A percentile compares a stretch with the other conserved stretches of the same genome.
Conservation (phyloP, 2,329 filamentous ascomycete species). For the Xylariaceae sp. region DNA sequence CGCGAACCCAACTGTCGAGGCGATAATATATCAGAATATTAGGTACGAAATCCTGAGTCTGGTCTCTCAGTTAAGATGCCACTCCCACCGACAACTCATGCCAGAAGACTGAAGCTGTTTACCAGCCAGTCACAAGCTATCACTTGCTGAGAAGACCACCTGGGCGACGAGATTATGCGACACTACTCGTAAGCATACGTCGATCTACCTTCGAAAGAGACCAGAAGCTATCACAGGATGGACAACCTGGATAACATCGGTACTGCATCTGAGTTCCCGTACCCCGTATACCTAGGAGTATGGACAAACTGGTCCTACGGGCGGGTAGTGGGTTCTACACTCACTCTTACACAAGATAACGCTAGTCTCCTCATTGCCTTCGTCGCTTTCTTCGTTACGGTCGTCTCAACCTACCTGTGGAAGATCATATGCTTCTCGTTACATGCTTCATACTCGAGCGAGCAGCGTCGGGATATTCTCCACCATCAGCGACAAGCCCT, state of each 20-base stretch:
- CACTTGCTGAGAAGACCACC: too few species aligned
- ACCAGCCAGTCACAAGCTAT: too few species aligned
- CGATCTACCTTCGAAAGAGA: too few species aligned
- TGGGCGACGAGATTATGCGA: too few species aligned
- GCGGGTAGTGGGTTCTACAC: constrained; percentile 34
- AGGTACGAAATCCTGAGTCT: not conserved
- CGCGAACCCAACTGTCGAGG: too few species aligned
- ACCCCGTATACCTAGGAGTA: constrained; percentile 31
- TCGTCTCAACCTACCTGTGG: constrained; percentile 29
- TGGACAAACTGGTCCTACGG: constrained; percentile 41
- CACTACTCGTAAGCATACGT: too few species aligned
- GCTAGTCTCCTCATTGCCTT: constrained; percentile 40
- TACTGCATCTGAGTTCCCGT: not conserved
- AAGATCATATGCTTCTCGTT: constrained; percentile 23
- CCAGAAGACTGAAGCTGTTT: too few species aligned
- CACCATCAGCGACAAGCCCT: constrained; percentile 34
- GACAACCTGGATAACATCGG: too few species aligned
- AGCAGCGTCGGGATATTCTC: constrained; percentile 24
- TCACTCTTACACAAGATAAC: constrained; percentile 35
- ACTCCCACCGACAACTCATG: too few species aligned
- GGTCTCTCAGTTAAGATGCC: not conserved
- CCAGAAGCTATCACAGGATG: too few species aligned
- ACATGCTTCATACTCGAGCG: constrained; percentile 23
- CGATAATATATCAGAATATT: not conserved
- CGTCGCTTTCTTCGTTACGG: constrained; percentile 37